Conservation (phyloP, 2,329 filamentous ascomycete species). For the Claviceps humidiphila region DNA sequence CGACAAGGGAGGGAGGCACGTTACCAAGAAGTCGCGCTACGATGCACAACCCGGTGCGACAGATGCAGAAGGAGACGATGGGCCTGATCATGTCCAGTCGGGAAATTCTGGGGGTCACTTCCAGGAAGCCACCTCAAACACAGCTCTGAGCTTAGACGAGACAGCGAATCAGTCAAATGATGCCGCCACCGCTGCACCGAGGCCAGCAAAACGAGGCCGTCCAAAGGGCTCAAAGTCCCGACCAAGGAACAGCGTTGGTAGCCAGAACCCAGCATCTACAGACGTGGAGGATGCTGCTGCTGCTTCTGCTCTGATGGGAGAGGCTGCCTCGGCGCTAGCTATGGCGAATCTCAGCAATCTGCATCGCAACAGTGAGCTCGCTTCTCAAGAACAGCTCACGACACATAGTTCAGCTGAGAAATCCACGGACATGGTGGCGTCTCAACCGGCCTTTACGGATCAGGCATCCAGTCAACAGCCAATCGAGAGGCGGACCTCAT, state of each 20-base stretch:
- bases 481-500: not conserved
- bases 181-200: constrained; percentile 9
- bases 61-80: not conserved
- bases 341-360: not conserved
- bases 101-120: not conserved
- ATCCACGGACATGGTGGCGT: not conserved
- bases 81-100: not conserved
- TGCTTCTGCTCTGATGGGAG: not conserved
- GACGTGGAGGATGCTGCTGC: not conserved
- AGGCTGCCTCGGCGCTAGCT: not conserved
- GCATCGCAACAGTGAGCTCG: not conserved
- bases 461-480: not conserved
- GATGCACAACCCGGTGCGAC: not conserved
- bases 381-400: not conserved
- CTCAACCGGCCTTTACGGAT: not conserved
- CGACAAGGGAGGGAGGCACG: constrained; percentile 6
- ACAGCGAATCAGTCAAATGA: constrained; percentile 7
- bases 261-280: not conserved
- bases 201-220: constrained; percentile 21
- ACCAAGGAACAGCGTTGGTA: constrained; percentile 14
- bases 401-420: not conserved
- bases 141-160: not conserved
- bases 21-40: not conserved
- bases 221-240: constrained; percentile 35
- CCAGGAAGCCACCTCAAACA: not conserved